Percentiles rank a stretch among this genome's conserved stretches.
phyloP scores from a whole-genome alignment of 805 yeast species.

The Ogataea trehalophila region DNA sequence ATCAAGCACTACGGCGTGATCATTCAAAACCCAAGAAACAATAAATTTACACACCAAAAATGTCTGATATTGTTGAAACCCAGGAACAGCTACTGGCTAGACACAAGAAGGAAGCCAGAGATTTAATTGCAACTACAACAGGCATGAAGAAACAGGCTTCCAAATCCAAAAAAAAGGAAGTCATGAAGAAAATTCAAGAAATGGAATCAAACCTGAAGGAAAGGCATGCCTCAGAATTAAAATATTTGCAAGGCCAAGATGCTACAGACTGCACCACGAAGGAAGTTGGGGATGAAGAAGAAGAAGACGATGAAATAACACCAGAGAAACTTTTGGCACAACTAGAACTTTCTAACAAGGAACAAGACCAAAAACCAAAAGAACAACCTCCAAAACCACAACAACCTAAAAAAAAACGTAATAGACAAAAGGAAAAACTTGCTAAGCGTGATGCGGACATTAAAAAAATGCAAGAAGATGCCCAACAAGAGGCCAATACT shows the following conservation, averaged over 20 bases:
- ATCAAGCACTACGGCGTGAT: no score
- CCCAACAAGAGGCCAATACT: conserved; percentile 60
- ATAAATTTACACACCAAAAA: background rate
- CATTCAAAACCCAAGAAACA: no score
- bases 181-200: conserved; percentile 52
- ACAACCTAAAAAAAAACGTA: conserved; percentile 45
- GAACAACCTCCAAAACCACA: conserved; percentile 3
- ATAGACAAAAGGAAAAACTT: conserved; percentile 79
- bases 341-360: conserved; percentile 37
- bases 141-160: conserved; percentile 80
- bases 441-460: conserved; percentile 73
- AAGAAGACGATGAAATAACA: conserved; percentile 42
- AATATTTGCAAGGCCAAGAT: conserved; percentile 12
- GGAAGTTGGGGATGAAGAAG: conserved; percentile 13
- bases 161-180: conserved; percentile 69
- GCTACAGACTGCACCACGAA: background rate
- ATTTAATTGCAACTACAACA: conserved; percentile 61
- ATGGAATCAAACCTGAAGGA: conserved; percentile 52
- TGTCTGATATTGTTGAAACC: conserved; percentile 25
- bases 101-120: conserved; percentile 67
- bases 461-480: conserved; percentile 58
- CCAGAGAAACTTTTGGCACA: conserved; percentile 68
- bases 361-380: conserved; percentile 14
- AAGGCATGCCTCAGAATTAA: conserved; percentile 52
- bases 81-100: conserved; percentile 50